phyloP scores from a whole-genome alignment of 345 rosid genomes.

The Gossypium ekmanianum region DNA sequence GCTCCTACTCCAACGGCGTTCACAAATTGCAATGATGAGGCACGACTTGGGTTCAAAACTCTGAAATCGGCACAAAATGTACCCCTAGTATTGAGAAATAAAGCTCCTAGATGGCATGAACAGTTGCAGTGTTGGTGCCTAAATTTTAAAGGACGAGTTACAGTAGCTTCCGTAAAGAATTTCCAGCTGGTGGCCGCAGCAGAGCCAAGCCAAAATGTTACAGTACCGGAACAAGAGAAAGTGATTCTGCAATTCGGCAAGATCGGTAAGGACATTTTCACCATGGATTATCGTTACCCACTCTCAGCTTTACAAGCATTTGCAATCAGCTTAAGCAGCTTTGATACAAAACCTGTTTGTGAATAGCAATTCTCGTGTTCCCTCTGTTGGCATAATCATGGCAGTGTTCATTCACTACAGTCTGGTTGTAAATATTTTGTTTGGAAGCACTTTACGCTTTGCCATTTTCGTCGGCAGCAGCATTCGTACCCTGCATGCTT shows the following conservation, averaged over 20 bases:
- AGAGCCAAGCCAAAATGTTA: conserved; percentile 46
- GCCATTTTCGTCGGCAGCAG: conserved; percentile 4
- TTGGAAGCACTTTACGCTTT: conserved; percentile 21
- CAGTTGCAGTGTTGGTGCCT: conserved; percentile 96
- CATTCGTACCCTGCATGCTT: conserved; percentile 3
- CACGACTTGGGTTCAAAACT: conserved; percentile 28
- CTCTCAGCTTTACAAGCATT: conserved; percentile 97
- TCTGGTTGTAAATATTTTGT: not conserved
- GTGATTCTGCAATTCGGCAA: conserved; percentile 90
- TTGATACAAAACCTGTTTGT: conserved; percentile 89
- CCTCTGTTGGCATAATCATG: not conserved
- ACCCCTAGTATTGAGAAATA: conserved; percentile 68
- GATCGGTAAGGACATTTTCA: conserved; percentile 89
- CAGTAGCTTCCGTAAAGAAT: conserved; percentile 91
- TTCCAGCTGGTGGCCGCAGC: conserved; percentile 78
- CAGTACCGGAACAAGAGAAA: conserved; percentile 62
- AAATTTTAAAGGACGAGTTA: conserved; percentile 84
- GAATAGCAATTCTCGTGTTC: conserved; percentile 44
- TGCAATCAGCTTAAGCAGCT: conserved; percentile 92
- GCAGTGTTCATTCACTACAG: not conserved
- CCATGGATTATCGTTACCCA: conserved; percentile 92
- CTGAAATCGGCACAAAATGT: conserved; percentile 9
- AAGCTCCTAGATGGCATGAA: conserved; percentile 96
- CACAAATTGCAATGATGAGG: conserved; percentile 27
- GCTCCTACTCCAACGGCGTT: conserved; percentile 54